phyloP scores from a whole-genome alignment of 805 yeast species.

The Cyberlindnera nakhonratchasimensis region DNA sequence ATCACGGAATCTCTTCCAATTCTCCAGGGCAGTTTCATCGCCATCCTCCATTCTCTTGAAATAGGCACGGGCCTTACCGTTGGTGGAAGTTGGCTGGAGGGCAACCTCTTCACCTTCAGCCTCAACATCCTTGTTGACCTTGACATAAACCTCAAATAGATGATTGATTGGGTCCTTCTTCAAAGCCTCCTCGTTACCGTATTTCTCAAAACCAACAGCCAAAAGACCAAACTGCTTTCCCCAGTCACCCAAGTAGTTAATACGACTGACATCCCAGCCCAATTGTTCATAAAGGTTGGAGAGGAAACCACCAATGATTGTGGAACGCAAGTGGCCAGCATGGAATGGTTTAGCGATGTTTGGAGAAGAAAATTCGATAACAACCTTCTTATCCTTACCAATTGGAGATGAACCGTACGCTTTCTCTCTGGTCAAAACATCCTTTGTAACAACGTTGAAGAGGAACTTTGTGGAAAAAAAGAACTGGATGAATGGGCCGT shows the following conservation, averaged over 20 bases:
- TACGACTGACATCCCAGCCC: conserved; percentile 90
- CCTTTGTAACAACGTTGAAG: conserved; percentile 65
- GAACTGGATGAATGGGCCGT: conserved; percentile 91
- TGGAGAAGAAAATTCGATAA: conserved; percentile 94
- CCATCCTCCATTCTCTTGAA: conserved; percentile 94
- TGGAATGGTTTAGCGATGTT: conserved; percentile 99
- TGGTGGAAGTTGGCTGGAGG: conserved; percentile 48
- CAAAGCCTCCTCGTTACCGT: conserved; percentile 75
- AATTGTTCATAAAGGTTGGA: conserved; percentile 83
- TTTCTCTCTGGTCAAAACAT: conserved; percentile 55
- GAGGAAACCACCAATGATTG: conserved; percentile 95
- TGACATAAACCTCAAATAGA: conserved; percentile 90
- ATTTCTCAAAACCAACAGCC: conserved; percentile 87
- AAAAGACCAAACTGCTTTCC: conserved; percentile 97
- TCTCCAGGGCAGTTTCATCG: conserved; percentile 67
- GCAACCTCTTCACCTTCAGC: conserved; percentile 46
- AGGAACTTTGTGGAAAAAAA: conserved; percentile 68
- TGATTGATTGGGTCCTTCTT: conserved; percentile 85
- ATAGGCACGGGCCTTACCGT: conserved; percentile 81
- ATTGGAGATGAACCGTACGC: conserved; percentile 71
- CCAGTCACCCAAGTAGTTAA: conserved; percentile 99
- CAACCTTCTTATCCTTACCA: conserved; percentile 65
- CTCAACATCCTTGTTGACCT: conserved; percentile 72
- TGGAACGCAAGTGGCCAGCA: conserved; percentile 97
- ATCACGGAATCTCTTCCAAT: conserved; percentile 91